Evolutionary conservation across 2,329 filamentous ascomycete genomes (phyloP).

Genomic region (Curvularia sp.): DNA sequence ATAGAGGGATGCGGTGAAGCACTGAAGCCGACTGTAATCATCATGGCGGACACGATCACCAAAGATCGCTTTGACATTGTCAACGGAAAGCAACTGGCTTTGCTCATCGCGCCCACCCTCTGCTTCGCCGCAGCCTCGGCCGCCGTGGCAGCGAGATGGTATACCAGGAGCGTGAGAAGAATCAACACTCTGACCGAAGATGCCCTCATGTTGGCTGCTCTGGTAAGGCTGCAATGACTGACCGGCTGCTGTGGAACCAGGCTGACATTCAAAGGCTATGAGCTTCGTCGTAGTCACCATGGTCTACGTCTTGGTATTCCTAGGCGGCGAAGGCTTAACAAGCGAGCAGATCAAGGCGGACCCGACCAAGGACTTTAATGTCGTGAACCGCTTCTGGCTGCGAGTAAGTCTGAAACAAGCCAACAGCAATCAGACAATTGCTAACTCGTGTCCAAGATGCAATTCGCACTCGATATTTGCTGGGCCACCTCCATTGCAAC

Average conservation of each 20-base stretch:
- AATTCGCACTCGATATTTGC: constrained; percentile 32
- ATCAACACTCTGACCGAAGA: constrained; percentile 30
- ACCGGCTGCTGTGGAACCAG: background rate
- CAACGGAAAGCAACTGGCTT: constrained; percentile 27
- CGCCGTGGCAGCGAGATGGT: constrained; percentile 30
- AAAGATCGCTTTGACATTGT: constrained; percentile 26
- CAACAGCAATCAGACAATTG: background rate
- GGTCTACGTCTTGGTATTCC: constrained; percentile 28
- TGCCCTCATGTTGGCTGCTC: constrained; percentile 24
- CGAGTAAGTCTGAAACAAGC: constrained; percentile 11
- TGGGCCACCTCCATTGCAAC: constrained; percentile 31
- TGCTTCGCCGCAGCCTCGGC: constrained; percentile 23
- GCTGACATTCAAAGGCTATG: constrained; percentile 24
- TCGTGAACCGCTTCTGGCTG: constrained; percentile 23
- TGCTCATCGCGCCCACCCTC: constrained; percentile 28
- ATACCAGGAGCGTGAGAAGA: constrained; percentile 27
- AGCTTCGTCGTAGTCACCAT: constrained; percentile 27
- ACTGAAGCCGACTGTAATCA: constrained; percentile 4
- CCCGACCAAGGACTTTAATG: constrained; percentile 16
- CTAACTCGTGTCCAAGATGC: constrained; percentile 21
- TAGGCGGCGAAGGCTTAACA: constrained; percentile 28
- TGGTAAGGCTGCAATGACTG: constrained; percentile 20
- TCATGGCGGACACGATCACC: constrained; percentile 21
- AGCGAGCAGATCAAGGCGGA: constrained; percentile 20
- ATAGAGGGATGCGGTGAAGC: constrained; percentile 12